Evolutionary conservation across 108 stramenopile genomes (phyloP).

Genomic region (Cyclotella choctawhatcheeana): DNA sequence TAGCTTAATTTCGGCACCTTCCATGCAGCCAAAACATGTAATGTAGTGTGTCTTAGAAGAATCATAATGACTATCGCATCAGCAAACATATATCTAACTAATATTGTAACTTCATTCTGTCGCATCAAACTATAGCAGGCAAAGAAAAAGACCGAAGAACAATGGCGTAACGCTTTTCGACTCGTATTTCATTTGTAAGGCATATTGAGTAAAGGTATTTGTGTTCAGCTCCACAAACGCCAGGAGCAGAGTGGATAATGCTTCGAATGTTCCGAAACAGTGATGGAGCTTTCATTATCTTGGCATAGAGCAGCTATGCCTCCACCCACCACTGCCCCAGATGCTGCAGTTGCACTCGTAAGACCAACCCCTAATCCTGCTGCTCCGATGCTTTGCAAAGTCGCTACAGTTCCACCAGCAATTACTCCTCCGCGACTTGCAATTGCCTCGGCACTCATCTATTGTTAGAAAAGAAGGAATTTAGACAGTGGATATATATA

Average conservation of each 20-base stretch:
- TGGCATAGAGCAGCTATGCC: not conserved
- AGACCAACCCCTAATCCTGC: constrained; percentile 19
- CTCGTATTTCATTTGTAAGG: too few relatives aligned
- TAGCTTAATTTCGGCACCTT: not conserved
- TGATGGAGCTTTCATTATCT: not conserved
- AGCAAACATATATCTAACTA: not conserved
- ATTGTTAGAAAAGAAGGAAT: not conserved
- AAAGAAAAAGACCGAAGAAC: too few relatives aligned
- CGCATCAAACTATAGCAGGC: too few relatives aligned
- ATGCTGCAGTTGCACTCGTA: not conserved
- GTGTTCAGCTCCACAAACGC: constrained; percentile 12
- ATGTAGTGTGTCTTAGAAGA: too few relatives aligned
- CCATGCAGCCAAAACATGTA: not conserved
- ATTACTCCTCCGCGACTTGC: constrained; percentile 9
- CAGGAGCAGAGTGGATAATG: constrained; percentile 20
- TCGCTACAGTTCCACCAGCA: constrained; percentile 33
- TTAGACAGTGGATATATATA: not conserved
- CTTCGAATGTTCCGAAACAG: not conserved
- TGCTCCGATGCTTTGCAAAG: constrained; percentile 22
- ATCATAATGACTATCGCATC: too few relatives aligned
- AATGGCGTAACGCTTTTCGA: too few relatives aligned
- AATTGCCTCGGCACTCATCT: constrained; percentile 24
- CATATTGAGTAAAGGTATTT: too few relatives aligned
- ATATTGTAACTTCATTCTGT: not conserved
- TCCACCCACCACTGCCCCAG: constrained; percentile 14